Conservation (phyloP, 768 basidiomycete species). For the Porphyrellus cyaneotinctus region DNA sequence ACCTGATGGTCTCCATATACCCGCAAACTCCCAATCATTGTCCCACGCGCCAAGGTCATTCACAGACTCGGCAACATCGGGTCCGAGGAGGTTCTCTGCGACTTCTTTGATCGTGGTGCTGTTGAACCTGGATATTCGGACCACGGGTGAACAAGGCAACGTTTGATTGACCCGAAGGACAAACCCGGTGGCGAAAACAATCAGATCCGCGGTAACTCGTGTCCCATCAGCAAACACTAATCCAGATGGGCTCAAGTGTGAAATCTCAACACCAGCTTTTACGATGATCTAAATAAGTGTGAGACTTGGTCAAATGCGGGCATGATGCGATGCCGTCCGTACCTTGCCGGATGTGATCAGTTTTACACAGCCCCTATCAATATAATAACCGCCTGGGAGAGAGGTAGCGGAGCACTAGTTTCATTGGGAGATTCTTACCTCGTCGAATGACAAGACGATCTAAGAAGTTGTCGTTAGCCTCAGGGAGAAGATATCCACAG, state of each 20-base stretch:
- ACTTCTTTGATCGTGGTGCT: not conserved
- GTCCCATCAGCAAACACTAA: not conserved
- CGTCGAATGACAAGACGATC: not conserved
- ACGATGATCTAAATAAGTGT: not conserved
- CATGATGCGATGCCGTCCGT: too few relatives aligned
- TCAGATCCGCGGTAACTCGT: not conserved
- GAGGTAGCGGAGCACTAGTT: too few relatives aligned
- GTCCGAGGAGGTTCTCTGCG: not conserved
- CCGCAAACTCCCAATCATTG: not conserved
- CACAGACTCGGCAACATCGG: not conserved
- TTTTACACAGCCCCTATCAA: too few relatives aligned
- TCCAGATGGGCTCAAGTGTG: not conserved
- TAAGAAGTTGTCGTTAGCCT: not conserved
- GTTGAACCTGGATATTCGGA: not conserved
- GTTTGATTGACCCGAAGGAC: not conserved
- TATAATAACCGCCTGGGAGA: too few relatives aligned
- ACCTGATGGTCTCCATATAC: not conserved
- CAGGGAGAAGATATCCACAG: not conserved
- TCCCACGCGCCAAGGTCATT: not conserved
- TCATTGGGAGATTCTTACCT: not conserved
- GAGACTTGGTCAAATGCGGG: too few relatives aligned
- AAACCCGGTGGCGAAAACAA: not conserved
- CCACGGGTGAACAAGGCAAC: too few relatives aligned
- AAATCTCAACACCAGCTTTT: not conserved
- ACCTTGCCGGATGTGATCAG: not conserved